Evolutionary conservation across 768 basidiomycete genomes (phyloP), one percentile per base, ranked within the genome.

Genomic region (Lentinula raphanica): DNA sequence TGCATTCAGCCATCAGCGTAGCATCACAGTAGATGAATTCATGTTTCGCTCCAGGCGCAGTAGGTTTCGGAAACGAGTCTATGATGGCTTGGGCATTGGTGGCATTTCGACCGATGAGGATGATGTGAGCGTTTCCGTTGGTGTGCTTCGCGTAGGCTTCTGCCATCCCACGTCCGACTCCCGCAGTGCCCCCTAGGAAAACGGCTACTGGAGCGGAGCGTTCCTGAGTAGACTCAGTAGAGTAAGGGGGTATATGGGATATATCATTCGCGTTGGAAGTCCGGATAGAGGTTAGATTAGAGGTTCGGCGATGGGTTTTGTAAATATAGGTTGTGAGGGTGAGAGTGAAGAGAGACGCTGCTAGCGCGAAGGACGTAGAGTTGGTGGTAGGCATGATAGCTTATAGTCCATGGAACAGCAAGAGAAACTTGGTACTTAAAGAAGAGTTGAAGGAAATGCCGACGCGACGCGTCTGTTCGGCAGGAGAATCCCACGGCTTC

Each of bases 101-200:
- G 40, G 66, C 62, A 61, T 72, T 73, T 56, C 72, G 67, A 5
- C 73, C 73, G 45, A 68, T 61, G 49, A 75, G 59, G 53, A 75
- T 65, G 62, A 75, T 73, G 56, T 75, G 70, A 23, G 70, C 67
- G 58, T 71, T 68, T 45, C 73, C 72, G 44, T 72, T 67, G 9
- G 72, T 69, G 62, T 69, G 61, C 19, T 63, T 59, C 5, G 72
- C 71, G 54, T 74, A 72, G 17, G 67, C 63, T 49, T 67, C 62
- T 0, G 74, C 73, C 46, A 67, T 67, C 19, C 65, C 72, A 35
- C 68, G 63, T 23, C 74, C 74, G 5, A 63, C 60, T 13, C 61
- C 61, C 5, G 61, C 49, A 11, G 61, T 62, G 9, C 61, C 59
- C n/a, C 61, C 61, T 7, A 60, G 8, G 28, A 62, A 56, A 15